Percentiles rank a stretch among this genome's conserved stretches.
Conservation (phyloP, 108 stramenopile genomes). For the Skeletonema menzelii region DNA sequence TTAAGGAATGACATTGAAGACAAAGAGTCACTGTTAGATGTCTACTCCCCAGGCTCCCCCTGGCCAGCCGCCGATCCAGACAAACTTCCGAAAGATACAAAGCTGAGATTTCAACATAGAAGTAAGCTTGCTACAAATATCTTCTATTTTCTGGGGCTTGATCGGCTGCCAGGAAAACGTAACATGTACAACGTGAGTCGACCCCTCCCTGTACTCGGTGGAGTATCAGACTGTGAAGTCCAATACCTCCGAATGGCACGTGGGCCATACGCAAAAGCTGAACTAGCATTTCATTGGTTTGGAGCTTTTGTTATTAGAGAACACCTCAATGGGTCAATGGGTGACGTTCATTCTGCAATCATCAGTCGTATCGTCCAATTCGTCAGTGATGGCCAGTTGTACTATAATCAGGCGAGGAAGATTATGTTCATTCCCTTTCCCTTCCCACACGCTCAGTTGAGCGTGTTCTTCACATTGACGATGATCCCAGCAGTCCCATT, state of each 20-base stretch:
- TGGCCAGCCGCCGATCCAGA: slow-evolving; percentile 73
- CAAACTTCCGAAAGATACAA: slow-evolving; percentile 23
- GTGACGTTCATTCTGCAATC: slow-evolving; percentile 65
- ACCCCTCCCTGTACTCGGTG: slow-evolving; percentile 73
- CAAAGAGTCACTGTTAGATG: slow-evolving; percentile 59
- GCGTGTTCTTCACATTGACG: slow-evolving; percentile 55
- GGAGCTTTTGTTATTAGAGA: slow-evolving; percentile 71
- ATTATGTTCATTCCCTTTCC: slow-evolving; percentile 82
- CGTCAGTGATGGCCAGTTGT: slow-evolving; percentile 72
- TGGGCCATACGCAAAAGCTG: slow-evolving; percentile 69
- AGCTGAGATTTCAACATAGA: slow-evolving; percentile 12
- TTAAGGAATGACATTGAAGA: slow-evolving; percentile 73
- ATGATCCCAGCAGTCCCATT: slow-evolving; percentile 56
- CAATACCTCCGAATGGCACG: slow-evolving; percentile 62
- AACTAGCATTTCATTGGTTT: slow-evolving; percentile 67
- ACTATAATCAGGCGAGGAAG: slow-evolving; percentile 76
- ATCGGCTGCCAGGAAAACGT: slow-evolving; percentile 45
- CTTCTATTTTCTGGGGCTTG: slow-evolving; percentile 48
- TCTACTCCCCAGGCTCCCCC: slow-evolving; percentile 52
- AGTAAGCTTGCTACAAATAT: slow-evolving; percentile 4
- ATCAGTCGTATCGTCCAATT: slow-evolving; percentile 69
- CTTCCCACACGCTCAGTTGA: slow-evolving; percentile 74
- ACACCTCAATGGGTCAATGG: slow-evolving; percentile 63
- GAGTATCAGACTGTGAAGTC: slow-evolving; percentile 72
- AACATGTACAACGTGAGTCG: slow-evolving; percentile 59